A percentile compares a stretch with the other conserved stretches of the same genome.
Conservation (phyloP, 108 stramenopile species). For the Skeletonema costatum region DNA sequence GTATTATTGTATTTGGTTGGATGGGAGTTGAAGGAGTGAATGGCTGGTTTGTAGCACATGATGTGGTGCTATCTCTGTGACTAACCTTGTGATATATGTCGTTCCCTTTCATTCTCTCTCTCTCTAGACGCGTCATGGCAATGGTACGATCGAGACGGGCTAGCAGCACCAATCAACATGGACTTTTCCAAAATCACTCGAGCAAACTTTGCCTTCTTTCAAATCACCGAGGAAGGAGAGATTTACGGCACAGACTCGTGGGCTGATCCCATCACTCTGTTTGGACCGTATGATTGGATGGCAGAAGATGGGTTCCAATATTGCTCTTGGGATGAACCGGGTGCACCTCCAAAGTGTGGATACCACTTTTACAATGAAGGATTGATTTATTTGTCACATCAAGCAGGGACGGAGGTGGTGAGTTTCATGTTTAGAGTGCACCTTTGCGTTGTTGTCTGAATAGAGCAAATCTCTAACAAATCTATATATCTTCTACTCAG, state of each 20-base stretch:
- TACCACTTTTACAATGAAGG: conserved; percentile 25
- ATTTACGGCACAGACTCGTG: conserved; percentile 34
- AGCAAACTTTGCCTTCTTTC: conserved; percentile 45
- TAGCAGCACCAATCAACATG: conserved; percentile 28
- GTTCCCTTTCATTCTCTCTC: not conserved
- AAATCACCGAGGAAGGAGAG: conserved; percentile 20
- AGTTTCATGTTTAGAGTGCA: conserved; percentile 14
- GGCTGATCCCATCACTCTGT: conserved; percentile 32
- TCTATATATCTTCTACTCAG: no score
- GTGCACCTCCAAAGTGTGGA: not conserved
- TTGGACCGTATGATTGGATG: conserved; percentile 34
- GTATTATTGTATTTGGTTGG: not conserved
- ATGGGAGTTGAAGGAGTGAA: not conserved
- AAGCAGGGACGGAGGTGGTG: conserved; percentile 23
- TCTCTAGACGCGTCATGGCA: conserved; percentile 30
- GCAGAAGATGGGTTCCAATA: conserved; percentile 1
- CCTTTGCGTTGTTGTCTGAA: conserved; percentile 22
- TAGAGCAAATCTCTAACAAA: not conserved
- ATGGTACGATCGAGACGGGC: conserved; percentile 36
- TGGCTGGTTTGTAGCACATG: not conserved
- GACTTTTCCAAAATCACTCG: conserved; percentile 35
- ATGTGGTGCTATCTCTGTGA: not conserved
- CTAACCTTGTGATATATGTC: not conserved
- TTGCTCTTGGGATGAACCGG: conserved; percentile 25
- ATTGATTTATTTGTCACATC: conserved; percentile 18